phyloP scores from a whole-genome alignment of 2,329 filamentous ascomycete genomes.

The Aspergillus phoenicis region DNA sequence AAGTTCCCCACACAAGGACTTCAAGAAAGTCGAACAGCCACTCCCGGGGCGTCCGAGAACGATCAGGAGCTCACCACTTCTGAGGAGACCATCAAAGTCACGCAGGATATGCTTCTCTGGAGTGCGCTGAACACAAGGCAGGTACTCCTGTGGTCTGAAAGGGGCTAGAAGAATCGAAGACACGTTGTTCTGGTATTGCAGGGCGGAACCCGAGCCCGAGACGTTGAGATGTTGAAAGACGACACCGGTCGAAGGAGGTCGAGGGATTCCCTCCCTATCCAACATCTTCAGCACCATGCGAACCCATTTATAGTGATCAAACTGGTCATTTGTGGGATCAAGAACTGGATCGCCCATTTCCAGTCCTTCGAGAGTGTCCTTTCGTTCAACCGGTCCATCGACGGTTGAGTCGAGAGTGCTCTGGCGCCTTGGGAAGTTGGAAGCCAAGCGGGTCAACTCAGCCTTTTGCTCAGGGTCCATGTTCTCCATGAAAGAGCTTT shows the following conservation, averaged over 20 bases:
- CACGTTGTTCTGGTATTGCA: conserved; percentile 71
- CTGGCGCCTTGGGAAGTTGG: conserved; percentile 31
- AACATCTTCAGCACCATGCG: conserved; percentile 54
- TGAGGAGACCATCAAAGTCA: conserved; percentile 57
- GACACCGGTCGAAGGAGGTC: conserved; percentile 59
- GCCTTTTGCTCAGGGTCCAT: conserved; percentile 29
- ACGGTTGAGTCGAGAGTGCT: conserved; percentile 19
- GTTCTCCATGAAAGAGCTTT: conserved; percentile 29
- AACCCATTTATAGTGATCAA: conserved; percentile 58
- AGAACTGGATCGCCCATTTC: conserved; percentile 52
- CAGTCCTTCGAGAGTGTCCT: conserved; percentile 43
- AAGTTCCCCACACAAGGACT: conserved; percentile 79
- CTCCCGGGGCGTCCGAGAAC: conserved; percentile 46
- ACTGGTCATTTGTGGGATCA: conserved; percentile 56
- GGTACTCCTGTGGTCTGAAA: conserved; percentile 58
- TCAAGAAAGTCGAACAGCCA: conserved; percentile 78
- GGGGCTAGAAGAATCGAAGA: conserved; percentile 61
- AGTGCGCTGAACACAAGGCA: conserved; percentile 49
- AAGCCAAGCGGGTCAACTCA: conserved; percentile 32
- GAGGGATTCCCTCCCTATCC: conserved; percentile 57
- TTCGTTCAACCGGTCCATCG: conserved; percentile 28
- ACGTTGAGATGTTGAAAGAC: conserved; percentile 68
- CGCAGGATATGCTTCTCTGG: conserved; percentile 59
- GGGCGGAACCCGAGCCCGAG: conserved; percentile 65
- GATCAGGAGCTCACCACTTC: conserved; percentile 51